phyloP scores from a whole-genome alignment of 2,329 filamentous ascomycete genomes.

The Colletotrichum neosansevieriae region DNA sequence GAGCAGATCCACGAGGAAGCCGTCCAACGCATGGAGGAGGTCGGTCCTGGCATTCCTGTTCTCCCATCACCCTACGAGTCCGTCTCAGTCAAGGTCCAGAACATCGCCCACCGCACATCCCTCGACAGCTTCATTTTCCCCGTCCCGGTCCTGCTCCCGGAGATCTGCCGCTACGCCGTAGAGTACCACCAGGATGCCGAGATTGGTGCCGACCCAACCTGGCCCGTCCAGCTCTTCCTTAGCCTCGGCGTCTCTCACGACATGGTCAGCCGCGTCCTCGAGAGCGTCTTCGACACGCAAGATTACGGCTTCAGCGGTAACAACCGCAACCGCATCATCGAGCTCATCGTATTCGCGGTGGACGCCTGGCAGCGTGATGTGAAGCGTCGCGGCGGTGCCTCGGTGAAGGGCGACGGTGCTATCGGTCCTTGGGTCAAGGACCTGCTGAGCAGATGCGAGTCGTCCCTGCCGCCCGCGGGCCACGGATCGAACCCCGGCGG shows the following conservation, averaged over 20 bases:
- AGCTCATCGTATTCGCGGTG: constrained; percentile 65
- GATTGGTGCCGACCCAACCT: constrained; percentile 67
- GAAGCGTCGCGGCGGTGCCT: constrained; percentile 58
- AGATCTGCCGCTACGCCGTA: constrained; percentile 72
- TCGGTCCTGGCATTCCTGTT: constrained; percentile 52
- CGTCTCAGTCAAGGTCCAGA: constrained; percentile 72
- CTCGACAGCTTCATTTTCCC: constrained; percentile 77
- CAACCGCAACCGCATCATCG: constrained; percentile 62
- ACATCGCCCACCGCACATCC: constrained; percentile 73
- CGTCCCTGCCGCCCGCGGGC: constrained; percentile 54
- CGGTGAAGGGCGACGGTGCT: constrained; percentile 51
- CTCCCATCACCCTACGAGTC: constrained; percentile 75
- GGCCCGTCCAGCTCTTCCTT: constrained; percentile 69
- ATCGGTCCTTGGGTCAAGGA: constrained; percentile 61
- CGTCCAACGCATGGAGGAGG: constrained; percentile 57
- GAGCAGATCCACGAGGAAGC: constrained; percentile 74
- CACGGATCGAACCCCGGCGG: constrained; percentile 59
- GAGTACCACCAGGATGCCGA: constrained; percentile 69
- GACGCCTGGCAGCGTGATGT: constrained; percentile 63
- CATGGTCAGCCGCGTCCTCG: constrained; percentile 67
- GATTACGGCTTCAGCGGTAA: constrained; percentile 69
- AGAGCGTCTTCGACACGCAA: constrained; percentile 69
- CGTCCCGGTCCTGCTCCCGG: constrained; percentile 69
- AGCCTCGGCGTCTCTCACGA: constrained; percentile 68
- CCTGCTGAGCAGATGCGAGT: constrained; percentile 63